Percentiles rank a stretch among this genome's conserved stretches.
phyloP scores from a whole-genome alignment of 768 basidiomycete species.

The Rhodotorula sphaerocarpa region DNA sequence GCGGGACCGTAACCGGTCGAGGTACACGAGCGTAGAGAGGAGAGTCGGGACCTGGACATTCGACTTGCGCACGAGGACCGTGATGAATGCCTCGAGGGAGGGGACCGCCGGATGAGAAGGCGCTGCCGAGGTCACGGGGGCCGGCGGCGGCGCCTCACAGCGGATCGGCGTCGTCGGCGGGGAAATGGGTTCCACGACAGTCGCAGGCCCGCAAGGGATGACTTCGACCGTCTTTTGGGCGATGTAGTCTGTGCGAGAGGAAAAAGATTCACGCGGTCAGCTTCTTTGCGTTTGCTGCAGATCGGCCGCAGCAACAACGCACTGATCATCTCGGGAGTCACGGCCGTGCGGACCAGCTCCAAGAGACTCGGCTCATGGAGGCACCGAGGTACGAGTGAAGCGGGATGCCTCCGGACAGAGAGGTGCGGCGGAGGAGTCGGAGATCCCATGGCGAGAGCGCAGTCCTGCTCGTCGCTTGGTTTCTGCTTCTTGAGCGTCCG shows the following conservation, averaged over 20 bases:
- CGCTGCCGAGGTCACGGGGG: too few species aligned
- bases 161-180: constrained; percentile 60
- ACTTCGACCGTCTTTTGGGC: constrained; percentile 68
- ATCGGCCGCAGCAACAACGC: constrained; percentile 26
- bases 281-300: background rate
- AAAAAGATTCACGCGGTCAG: background rate
- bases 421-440: constrained; percentile 14
- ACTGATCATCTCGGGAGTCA: constrained; percentile 76
- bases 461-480: too few species aligned
- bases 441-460: too few species aligned
- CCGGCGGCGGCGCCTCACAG: too few species aligned
- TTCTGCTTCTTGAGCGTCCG: too few species aligned
- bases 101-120: constrained; percentile 50
- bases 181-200: constrained; percentile 50
- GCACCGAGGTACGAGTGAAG: constrained; percentile 68
- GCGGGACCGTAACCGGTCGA: constrained; percentile 72
- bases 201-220: constrained; percentile 50
- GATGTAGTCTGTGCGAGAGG: constrained; percentile 51
- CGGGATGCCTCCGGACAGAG: constrained; percentile 49
- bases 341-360: constrained; percentile 64
- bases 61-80: constrained; percentile 64
- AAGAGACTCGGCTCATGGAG: constrained; percentile 74
- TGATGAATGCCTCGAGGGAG: constrained; percentile 74
- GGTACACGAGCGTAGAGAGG: constrained; percentile 80
- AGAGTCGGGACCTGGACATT: constrained; percentile 78